phyloP scores from a whole-genome alignment of 1,284 basidiomycete genomes.

The Irpex sp. region DNA sequence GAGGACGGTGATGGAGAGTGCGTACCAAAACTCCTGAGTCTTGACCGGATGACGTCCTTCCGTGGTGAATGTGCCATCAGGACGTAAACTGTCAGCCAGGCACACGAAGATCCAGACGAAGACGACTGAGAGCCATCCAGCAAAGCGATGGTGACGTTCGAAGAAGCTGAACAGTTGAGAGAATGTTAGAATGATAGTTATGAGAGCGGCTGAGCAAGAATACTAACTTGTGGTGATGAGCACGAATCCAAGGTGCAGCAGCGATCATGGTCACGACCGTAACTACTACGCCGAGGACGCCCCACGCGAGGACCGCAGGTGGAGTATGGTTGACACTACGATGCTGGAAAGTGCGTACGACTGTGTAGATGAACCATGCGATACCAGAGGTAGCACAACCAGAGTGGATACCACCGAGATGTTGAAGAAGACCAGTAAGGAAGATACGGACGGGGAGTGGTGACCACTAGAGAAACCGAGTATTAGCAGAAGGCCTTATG shows the following conservation, averaged over 20 bases:
- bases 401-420: constrained; percentile 15
- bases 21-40: constrained; percentile 12
- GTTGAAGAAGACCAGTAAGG: constrained; percentile 12
- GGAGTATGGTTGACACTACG: constrained; percentile 6
- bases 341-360: constrained; percentile 12
- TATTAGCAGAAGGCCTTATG: background rate
- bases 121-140: constrained; percentile 9
- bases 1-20: constrained; percentile 12
- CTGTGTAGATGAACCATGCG: constrained; percentile 13
- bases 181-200: background rate
- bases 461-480: constrained; percentile 5
- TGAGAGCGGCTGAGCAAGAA: background rate
- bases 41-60: constrained; percentile 4
- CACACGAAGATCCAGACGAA: constrained; percentile 12
- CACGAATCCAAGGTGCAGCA: constrained; percentile 13
- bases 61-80: constrained; percentile 5
- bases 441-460: constrained; percentile 11
- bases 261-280: constrained; percentile 10
- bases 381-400: constrained; percentile 10
- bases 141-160: constrained; percentile 14
- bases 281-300: constrained; percentile 8
- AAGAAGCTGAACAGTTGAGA: constrained; percentile 8
- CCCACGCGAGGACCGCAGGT: constrained; percentile 11
- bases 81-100: background rate
- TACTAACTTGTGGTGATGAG: constrained; percentile 12